Evolutionary conservation across 139 green algal genomes (phyloP), one percentile per base, ranked within the genome.

Genomic region (Chlamydomonas sphaeroides): DNA sequence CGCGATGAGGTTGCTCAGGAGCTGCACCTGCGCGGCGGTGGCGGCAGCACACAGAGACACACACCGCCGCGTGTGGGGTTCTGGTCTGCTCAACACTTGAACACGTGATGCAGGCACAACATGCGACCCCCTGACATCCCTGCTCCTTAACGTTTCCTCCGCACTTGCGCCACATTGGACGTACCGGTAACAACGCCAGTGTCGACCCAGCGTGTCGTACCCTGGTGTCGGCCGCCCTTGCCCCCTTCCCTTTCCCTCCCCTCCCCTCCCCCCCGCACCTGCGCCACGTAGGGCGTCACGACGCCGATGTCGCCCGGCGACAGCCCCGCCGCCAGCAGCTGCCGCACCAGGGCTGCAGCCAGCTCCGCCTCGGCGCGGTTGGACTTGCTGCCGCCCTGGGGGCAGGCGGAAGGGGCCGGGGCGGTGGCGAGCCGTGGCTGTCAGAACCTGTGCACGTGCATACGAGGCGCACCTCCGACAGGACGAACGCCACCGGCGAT

Each of bases 281-380:
- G 91, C 3, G 63, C 88, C 6, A 87, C 69, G 90, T 97, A 99
- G 0, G 96, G 95, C 0, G 95, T 98, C 6, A 98, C 91, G 21
- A 96, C 84, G 10, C 87, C 93, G 38, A 98, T 85, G n/a, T 92
- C 74, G 1, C 42, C 65, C 28, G 77, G 21, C 3, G 71, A 42
- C 39, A 95, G 65, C 1, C 92, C 94, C 18, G 71, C 87, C 7
- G 23, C 65, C 49, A 92, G 39, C 48, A 97, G 87, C 17, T 85
- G 87, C 2, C 61, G 48, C 51, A 95, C 72, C 49, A 97, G 41
- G 30, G 59, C 71, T 45, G 87, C 68, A 39, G 93, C 62, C 49
- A 96, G 42, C 0, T 10, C 57, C 1, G 88, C 92, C 86, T 98
- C 94, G 0, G 74, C 85, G 0, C 49, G 20, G 77, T 98, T 98